Evolutionary conservation across 2,329 filamentous ascomycete genomes (phyloP), one percentile per base, ranked within the genome.

Genomic region (Byssothecium circinans): DNA sequence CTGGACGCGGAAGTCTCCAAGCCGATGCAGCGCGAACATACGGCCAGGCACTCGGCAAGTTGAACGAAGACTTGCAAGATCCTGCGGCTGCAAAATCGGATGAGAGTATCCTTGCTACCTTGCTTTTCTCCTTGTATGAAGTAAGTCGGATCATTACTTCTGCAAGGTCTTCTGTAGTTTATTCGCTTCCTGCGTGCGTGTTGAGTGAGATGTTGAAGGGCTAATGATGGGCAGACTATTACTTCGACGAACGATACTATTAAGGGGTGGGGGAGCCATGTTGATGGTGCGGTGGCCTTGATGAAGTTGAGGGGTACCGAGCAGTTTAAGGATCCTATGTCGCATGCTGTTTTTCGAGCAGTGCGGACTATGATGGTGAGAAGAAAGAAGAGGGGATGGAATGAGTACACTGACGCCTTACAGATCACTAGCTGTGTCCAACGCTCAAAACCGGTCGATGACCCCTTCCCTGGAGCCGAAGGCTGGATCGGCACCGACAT

Each of bases 121-220:
- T 74, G 35, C 60, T 74, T 45, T 72, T 74, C 51, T 70, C 69
- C 8, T 58, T 74, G 29, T 74, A 73, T 39, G 71, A 74, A 63
- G 71, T 73, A 62, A 57, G 68, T 62, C 41, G 32, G 37, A 41
- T 54, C 32, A 34, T 49, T 49, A 39, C 52, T 52, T 57, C 47
- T 44, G 41, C 53, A 52, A 54, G 45, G 45, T 44, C 48, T 50
- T 48, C 45, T 49, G 50, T 57, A 53, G 49, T 49, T 50, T 10
- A 25, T 39, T 51, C 42, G 35, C 43, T 53, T 53, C 47, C 45
- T 39, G 23, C 34, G 17, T 34, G 44, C 41, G 38, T 25, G 25
- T 38, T 2, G n/a, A 12, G 10, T 7, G 10, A 11, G n/a, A 6
- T 15, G n/a, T 10, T 29, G 5, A 7, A 14, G 34, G n/a, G 45